Conservation (phyloP, 1,139 yeast species). For the Waltiozyma sp. region DNA sequence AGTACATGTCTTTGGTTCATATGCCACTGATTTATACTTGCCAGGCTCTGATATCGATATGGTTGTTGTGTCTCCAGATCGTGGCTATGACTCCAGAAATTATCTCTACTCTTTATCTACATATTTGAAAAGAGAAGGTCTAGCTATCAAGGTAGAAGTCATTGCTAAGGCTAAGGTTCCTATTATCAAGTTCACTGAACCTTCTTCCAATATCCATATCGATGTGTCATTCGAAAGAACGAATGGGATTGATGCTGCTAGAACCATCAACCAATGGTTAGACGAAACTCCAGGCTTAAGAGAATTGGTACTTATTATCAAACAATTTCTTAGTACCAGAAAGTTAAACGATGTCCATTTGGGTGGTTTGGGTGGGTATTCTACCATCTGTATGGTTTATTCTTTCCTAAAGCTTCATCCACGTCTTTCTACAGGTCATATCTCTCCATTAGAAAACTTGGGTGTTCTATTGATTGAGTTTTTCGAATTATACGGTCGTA, state of each 20-base stretch:
- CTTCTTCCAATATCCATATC: constrained; percentile 58
- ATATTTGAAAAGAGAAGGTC: constrained; percentile 44
- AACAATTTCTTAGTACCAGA: constrained; percentile 77
- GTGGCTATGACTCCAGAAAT: constrained; percentile 57
- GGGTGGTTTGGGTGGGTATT: constrained; percentile 94
- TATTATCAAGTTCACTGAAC: constrained; percentile 84
- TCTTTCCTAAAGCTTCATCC: constrained; percentile 81
- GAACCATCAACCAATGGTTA: constrained; percentile 68
- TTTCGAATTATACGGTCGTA: constrained; percentile 89
- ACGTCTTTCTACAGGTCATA: constrained; percentile 53
- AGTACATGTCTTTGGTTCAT: constrained; percentile 86
- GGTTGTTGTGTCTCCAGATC: constrained; percentile 63
- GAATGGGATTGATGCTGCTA: constrained; percentile 82
- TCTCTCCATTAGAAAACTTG: constrained; percentile 61
- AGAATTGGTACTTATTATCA: constrained; percentile 73
- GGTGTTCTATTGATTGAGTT: constrained; percentile 88
- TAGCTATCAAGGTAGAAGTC: constrained; percentile 73
- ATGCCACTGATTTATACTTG: constrained; percentile 84
- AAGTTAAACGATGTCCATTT: constrained; percentile 83
- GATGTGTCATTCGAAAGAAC: constrained; percentile 88
- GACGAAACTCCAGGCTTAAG: constrained; percentile 67
- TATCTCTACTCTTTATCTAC: constrained; percentile 69
- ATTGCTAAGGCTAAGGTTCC: constrained; percentile 93
- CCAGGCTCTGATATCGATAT: constrained; percentile 97
- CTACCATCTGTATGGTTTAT: constrained; percentile 79